phyloP scores from a whole-genome alignment of 2,329 filamentous ascomycete species.

The Penicillium sp. region DNA sequence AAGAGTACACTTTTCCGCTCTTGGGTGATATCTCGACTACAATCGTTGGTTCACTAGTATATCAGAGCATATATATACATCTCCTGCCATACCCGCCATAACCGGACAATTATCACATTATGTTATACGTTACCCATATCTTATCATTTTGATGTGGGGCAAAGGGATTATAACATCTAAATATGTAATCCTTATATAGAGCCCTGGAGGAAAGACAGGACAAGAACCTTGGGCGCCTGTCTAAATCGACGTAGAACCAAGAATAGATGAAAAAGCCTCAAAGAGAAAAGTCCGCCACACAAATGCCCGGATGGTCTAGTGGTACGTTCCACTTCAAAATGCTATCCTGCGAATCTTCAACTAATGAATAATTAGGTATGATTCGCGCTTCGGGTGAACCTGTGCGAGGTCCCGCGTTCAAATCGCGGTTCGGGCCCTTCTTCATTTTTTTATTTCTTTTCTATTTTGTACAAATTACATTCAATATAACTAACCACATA shows the following conservation, averaged over 20 bases:
- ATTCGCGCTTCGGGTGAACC: conserved; percentile 1
- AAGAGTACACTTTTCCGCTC: neutral
- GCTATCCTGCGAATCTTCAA: neutral
- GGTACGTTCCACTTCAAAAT: neutral
- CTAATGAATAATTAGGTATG: neutral
- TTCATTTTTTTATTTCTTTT: neutral
- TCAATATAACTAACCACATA: too few species aligned
- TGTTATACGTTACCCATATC: neutral
- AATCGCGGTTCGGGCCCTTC: conserved; percentile 1
- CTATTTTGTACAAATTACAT: too few species aligned
- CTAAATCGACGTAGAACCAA: neutral
- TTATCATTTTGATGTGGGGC: neutral
- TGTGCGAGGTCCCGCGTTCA: conserved; percentile 2
- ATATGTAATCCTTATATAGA: neutral
- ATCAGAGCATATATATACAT: neutral
- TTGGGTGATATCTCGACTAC: neutral
- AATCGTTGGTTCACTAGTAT: neutral
- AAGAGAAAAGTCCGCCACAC: neutral
- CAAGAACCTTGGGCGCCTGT: neutral
- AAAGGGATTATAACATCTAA: neutral
- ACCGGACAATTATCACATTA: neutral
- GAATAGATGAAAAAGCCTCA: accelerated
- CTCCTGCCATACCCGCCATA: neutral
- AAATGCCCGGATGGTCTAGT: conserved; percentile 1
- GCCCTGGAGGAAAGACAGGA: neutral